These are phyloP conservation scores for Apocynum venetum DNA, from an alignment of 257 asterid genomes.

Conservation along the genomic window DNA sequence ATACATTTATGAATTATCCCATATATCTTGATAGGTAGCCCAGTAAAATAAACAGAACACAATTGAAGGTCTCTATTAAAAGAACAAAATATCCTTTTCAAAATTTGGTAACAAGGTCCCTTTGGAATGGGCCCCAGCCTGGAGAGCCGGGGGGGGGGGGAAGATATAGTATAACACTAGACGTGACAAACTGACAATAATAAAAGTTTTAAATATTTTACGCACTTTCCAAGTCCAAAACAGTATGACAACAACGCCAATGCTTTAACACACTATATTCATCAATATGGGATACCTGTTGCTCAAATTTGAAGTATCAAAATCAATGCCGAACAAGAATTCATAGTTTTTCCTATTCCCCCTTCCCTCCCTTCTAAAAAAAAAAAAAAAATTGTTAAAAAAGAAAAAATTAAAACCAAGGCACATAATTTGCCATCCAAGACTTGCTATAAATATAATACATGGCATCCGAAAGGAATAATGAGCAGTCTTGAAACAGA, in stretches of 20 bases:
- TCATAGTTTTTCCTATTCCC: too few species aligned
- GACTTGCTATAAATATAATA: not conserved
- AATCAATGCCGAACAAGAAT: too few species aligned
- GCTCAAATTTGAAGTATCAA: too few species aligned
- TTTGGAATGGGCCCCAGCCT: too few species aligned
- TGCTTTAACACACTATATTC: not conserved
- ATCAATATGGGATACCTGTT: not conserved
- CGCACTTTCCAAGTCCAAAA: not conserved
- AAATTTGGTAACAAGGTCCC: not conserved
- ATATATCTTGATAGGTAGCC: too few species aligned
- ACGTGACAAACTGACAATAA: not conserved
- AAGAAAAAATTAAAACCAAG: not conserved
- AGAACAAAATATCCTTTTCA: not conserved
- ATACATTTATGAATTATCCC: not conserved
- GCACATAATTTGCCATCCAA: not conserved
- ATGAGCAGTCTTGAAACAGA: not conserved
- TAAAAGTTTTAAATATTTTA: not conserved
- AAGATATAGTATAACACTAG: too few species aligned
- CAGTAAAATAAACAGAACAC: not conserved
- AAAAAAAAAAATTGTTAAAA: too few species aligned
- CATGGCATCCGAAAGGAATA: not conserved
- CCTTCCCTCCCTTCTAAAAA: too few species aligned
- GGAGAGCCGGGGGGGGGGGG: too few species aligned
- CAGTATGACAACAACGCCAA: not conserved
- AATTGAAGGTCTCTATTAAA: not conserved